phyloP scores from a whole-genome alignment of 2,329 filamentous ascomycete species.

The Fusarium coicis region DNA sequence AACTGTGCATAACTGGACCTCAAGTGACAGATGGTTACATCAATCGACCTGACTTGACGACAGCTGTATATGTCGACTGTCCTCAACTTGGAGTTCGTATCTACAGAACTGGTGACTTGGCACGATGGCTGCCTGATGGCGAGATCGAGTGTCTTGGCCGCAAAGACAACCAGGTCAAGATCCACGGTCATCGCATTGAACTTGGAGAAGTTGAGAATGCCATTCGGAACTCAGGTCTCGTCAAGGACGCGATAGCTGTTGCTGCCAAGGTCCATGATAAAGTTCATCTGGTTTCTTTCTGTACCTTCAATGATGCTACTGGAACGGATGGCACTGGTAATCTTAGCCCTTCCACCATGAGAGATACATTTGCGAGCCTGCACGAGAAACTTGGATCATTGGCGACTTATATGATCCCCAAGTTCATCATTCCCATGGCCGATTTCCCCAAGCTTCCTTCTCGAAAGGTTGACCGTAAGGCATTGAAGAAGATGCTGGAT shows the following conservation, averaged over 20 bases:
- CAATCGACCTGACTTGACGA: not conserved
- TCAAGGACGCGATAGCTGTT: not conserved
- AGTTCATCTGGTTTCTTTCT: not conserved
- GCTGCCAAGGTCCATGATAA: not conserved
- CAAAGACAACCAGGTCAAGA: conserved; percentile 44
- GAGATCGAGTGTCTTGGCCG: conserved; percentile 35
- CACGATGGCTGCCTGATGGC: conserved; percentile 29
- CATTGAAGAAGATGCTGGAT: not conserved
- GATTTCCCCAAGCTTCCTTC: not conserved
- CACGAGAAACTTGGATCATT: not conserved
- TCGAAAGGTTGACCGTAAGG: not conserved
- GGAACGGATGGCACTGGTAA: not conserved
- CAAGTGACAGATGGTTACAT: not conserved
- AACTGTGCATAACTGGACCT: not conserved
- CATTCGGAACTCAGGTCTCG: not conserved
- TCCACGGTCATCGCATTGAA: conserved; percentile 44
- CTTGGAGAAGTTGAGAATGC: conserved; percentile 42
- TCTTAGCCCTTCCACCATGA: not conserved
- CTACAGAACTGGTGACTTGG: conserved; percentile 34
- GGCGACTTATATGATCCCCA: not conserved
- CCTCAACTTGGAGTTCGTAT: not conserved
- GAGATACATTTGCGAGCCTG: not conserved
- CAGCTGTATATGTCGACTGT: not conserved
- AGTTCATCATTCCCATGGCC: not conserved
- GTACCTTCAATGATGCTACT: not conserved